phyloP scores from a whole-genome alignment of 441 rosid species.

The Pelargonium myrrhifolium region DNA sequence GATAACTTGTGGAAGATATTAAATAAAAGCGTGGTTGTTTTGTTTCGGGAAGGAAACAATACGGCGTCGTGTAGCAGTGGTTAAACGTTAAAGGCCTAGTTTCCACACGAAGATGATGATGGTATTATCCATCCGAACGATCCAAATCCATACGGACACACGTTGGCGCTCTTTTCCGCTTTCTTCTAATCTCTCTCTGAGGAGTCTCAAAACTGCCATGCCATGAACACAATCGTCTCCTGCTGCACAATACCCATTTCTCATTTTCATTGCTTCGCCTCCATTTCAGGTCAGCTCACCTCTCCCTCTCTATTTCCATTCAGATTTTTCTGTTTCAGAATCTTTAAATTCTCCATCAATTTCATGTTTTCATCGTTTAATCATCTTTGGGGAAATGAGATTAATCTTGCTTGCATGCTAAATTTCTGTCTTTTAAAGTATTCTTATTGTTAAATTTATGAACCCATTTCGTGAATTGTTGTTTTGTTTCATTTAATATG shows the following conservation, averaged over 20 bases:
- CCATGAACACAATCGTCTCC: constrained; percentile 19
- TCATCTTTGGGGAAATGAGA: not conserved
- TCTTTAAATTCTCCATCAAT: not conserved
- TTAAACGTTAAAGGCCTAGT: constrained; percentile 32
- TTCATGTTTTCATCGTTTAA: not conserved
- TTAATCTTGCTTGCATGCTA: not conserved
- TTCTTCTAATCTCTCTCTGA: not conserved
- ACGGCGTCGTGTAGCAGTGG: not conserved
- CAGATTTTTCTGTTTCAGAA: too few species aligned
- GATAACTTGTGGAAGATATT: too few species aligned
- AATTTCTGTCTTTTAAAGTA: not conserved
- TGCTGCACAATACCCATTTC: not conserved
- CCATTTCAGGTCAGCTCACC: constrained; percentile 2
- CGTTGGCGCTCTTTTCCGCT: constrained; percentile 25
- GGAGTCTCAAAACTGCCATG: constrained; percentile 14
- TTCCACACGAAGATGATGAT: constrained; percentile 39
- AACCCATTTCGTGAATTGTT: not conserved
- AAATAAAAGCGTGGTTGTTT: too few species aligned
- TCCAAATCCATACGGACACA: constrained; percentile 22
- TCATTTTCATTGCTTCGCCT: not conserved
- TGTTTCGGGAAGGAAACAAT: too few species aligned
- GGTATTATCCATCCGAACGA: constrained; percentile 39
- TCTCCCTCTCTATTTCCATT: not conserved
- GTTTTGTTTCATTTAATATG: not conserved
- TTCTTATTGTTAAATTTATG: not conserved